Percentiles rank a stretch among this genome's conserved stretches.
These are phyloP conservation scores for Priceomyces carsonii DNA, from an alignment of 805 yeast species.

Conservation along the genomic window DNA sequence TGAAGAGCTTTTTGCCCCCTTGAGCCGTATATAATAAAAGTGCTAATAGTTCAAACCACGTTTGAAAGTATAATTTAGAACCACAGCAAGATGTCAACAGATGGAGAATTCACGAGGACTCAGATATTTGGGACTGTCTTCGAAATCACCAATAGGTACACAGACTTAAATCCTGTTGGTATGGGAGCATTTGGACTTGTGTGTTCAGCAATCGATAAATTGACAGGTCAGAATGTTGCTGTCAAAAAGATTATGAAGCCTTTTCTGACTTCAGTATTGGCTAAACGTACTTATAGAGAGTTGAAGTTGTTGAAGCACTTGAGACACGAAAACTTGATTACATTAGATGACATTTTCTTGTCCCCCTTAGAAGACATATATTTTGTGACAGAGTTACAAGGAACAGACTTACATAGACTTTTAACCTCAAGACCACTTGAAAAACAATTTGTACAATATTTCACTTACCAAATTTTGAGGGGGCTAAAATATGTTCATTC, in stretches of 20 bases:
- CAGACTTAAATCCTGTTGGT: slow-evolving; percentile 95
- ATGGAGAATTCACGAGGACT: slow-evolving; percentile 62
- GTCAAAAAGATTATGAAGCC: slow-evolving; percentile 98
- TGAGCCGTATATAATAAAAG: too few relatives aligned
- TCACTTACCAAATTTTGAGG: slow-evolving; percentile 88
- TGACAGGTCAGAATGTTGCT: slow-evolving; percentile 92
- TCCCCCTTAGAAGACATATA: slow-evolving; percentile 94
- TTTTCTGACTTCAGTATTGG: slow-evolving; percentile 88
- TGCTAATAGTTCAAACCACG: too few relatives aligned
- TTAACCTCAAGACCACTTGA: slow-evolving; percentile 92
- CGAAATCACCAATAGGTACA: slow-evolving; percentile 86
- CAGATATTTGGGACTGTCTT: slow-evolving; percentile 95
- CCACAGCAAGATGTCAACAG: slow-evolving; percentile 32
- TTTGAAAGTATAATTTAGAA: neutral
- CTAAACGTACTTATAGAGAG: slow-evolving; percentile 96
- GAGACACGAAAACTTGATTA: slow-evolving; percentile 91
- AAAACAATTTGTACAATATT: slow-evolving; percentile 95
- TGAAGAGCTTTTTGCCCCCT: too few relatives aligned
- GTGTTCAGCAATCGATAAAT: slow-evolving; percentile 90
- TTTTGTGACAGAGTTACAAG: slow-evolving; percentile 95
- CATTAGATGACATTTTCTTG: slow-evolving; percentile 89
- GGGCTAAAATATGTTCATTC: slow-evolving; percentile 89
- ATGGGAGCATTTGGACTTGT: slow-evolving; percentile 99
- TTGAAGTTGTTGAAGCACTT: slow-evolving; percentile 89
- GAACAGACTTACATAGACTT: slow-evolving; percentile 91